phyloP scores from a whole-genome alignment of 1,139 yeast species.

The Geotrichum citri-aurantii region DNA sequence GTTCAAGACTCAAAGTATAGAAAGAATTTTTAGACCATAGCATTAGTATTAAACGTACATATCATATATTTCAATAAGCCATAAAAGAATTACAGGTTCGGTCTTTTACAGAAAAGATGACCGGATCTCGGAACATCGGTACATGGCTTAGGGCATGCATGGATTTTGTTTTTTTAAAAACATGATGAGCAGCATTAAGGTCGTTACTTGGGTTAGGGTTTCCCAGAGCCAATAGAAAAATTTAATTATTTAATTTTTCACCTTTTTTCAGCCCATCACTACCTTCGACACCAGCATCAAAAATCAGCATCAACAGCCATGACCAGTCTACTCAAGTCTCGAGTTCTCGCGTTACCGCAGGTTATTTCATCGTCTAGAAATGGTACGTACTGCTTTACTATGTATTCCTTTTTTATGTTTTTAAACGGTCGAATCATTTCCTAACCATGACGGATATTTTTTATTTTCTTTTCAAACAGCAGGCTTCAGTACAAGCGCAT shows the following conservation, averaged over 20 bases:
- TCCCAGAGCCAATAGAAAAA: not conserved
- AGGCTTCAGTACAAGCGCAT: not conserved
- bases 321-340: not conserved
- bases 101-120: too few relatives aligned
- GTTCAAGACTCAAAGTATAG: slow-evolving; percentile 12
- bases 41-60: not conserved
- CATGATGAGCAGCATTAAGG: not conserved
- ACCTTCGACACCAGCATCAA: not conserved
- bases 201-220: not conserved
- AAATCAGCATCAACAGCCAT: not conserved
- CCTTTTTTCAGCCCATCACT: not conserved
- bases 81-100: too few relatives aligned
- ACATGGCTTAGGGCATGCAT: too few relatives aligned
- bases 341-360: not conserved
- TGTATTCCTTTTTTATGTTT: slow-evolving; percentile 1
- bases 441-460: not conserved
- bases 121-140: too few relatives aligned
- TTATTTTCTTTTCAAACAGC: not conserved
- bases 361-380: not conserved
- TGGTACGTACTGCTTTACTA: not conserved
- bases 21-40: slow-evolving; percentile 6
- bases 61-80: not conserved
- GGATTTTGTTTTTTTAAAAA: too few relatives aligned
- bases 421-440: not conserved
- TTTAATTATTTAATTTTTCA: not conserved